Evolutionary conservation across 2,329 filamentous ascomycete genomes (phyloP).

Genomic region (Phialemonium atrogriseum): DNA sequence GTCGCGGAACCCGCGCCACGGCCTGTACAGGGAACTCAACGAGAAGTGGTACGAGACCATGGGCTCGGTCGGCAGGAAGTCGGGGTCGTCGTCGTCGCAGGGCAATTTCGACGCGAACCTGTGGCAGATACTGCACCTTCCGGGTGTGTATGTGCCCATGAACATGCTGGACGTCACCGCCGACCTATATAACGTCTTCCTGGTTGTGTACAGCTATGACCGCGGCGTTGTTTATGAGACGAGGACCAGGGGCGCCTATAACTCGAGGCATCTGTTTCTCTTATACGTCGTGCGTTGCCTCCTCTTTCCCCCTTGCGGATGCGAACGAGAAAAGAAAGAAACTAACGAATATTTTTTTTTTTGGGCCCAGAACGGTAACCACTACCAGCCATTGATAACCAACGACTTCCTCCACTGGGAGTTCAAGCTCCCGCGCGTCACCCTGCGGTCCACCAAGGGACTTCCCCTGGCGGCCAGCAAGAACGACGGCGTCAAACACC

Average conservation of each 20-base stretch:
- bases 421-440: slow-evolving; percentile 23
- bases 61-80: not conserved
- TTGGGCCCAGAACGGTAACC: slow-evolving; percentile 12
- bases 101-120: slow-evolving; percentile 14
- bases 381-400: slow-evolving; percentile 23
- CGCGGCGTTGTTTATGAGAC: not conserved
- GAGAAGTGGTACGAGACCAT: slow-evolving; percentile 7
- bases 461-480: not conserved
- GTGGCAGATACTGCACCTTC: slow-evolving; percentile 21
- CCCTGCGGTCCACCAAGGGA: slow-evolving; percentile 2
- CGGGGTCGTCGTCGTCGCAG: not conserved
- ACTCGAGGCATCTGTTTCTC: slow-evolving; percentile 20
- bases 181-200: slow-evolving; percentile 23
- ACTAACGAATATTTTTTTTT: too few species aligned
- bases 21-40: slow-evolving; percentile 17
- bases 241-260: slow-evolving; percentile 16
- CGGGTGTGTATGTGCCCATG: slow-evolving; percentile 18
- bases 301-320: too few species aligned
- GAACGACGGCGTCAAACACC: not conserved
- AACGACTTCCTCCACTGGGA: slow-evolving; percentile 22
- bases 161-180: slow-evolving; percentile 22
- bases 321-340: too few species aligned
- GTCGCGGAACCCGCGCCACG: slow-evolving; percentile 16
- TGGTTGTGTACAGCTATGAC: slow-evolving; percentile 21
- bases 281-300: slow-evolving; percentile 16